These are phyloP conservation scores for Periconia sp. DNA, from an alignment of 2,329 filamentous ascomycete species.

Conservation along the genomic window DNA sequence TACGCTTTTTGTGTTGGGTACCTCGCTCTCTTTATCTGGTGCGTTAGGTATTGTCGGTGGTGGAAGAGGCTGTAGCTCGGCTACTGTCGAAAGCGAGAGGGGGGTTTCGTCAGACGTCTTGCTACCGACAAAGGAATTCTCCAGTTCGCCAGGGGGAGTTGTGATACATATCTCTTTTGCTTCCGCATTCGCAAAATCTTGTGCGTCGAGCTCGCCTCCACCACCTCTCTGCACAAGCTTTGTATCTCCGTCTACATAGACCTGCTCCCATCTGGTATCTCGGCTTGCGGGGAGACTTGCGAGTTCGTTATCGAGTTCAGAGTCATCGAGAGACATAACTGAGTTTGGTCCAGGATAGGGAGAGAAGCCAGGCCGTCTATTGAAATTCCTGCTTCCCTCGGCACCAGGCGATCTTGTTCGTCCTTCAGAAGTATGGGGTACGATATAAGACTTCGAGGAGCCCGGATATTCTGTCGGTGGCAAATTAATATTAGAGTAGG, in stretches of 20 bases:
- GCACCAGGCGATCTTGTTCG: constrained; percentile 29
- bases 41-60: constrained; percentile 4
- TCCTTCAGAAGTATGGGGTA: constrained; percentile 26
- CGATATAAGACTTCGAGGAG: constrained; percentile 48
- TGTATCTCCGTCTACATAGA: constrained; percentile 43
- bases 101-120: constrained; percentile 28
- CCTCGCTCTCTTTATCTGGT: constrained; percentile 8
- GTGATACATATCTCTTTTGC: constrained; percentile 40
- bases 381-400: constrained; percentile 22
- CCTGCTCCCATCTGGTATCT: constrained; percentile 42
- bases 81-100: constrained; percentile 22
- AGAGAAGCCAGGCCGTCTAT: constrained; percentile 39
- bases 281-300: constrained; percentile 36
- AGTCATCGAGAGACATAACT: constrained; percentile 43
- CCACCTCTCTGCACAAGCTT: constrained; percentile 38
- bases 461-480: constrained; percentile 49
- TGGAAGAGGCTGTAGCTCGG: constrained; percentile 22
- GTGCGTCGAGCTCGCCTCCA: constrained; percentile 28
- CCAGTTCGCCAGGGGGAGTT: constrained; percentile 34
- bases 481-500: constrained; percentile 32
- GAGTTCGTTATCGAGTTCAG: constrained; percentile 39
- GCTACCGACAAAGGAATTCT: constrained; percentile 26
- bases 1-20: constrained; percentile 10
- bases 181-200: constrained; percentile 35
- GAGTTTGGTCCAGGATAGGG: constrained; percentile 37